phyloP scores from a whole-genome alignment of 2,329 filamentous ascomycete species.

The Chaetomium sp. region DNA sequence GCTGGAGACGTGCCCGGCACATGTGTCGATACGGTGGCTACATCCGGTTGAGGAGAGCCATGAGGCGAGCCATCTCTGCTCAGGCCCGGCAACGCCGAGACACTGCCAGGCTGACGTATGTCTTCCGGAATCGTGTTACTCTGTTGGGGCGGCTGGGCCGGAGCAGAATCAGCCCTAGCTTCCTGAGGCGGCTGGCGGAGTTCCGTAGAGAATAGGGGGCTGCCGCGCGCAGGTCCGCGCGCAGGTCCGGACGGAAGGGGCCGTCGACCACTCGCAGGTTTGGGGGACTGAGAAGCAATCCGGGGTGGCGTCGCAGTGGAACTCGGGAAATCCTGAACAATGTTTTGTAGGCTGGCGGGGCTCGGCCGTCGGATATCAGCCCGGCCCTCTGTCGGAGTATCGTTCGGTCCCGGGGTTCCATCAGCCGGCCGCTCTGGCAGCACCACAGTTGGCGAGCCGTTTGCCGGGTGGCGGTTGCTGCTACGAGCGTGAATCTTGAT shows the following conservation, averaged over 20 bases:
- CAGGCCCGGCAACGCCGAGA: background rate
- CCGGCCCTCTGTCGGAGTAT: background rate
- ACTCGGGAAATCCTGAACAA: slow-evolving; percentile 11
- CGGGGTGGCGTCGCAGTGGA: background rate
- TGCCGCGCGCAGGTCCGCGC: background rate
- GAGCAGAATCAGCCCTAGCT: slow-evolving; percentile 5
- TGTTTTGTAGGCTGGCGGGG: slow-evolving; percentile 20
- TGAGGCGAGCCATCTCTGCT: slow-evolving; percentile 3
- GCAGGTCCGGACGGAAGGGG: slow-evolving; percentile 4
- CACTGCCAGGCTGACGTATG: background rate
- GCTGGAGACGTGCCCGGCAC: background rate
- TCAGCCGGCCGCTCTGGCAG: slow-evolving; percentile 9
- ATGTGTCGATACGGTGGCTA: background rate
- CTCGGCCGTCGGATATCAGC: slow-evolving; percentile 7
- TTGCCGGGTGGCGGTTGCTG: slow-evolving; percentile 9
- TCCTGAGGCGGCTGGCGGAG: background rate
- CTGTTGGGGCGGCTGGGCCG: background rate
- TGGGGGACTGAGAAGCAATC: background rate
- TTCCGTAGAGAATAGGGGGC: background rate
- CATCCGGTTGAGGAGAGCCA: background rate
- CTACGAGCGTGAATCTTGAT: slow-evolving; percentile 19
- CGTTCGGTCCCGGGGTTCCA: background rate
- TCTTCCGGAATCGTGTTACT: background rate
- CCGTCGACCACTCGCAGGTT: background rate
- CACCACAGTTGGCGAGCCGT: slow-evolving; percentile 6